Base-by-base conservation (phyloP, 116 monocot species). In the Dioscorea cayenensis region DNA sequence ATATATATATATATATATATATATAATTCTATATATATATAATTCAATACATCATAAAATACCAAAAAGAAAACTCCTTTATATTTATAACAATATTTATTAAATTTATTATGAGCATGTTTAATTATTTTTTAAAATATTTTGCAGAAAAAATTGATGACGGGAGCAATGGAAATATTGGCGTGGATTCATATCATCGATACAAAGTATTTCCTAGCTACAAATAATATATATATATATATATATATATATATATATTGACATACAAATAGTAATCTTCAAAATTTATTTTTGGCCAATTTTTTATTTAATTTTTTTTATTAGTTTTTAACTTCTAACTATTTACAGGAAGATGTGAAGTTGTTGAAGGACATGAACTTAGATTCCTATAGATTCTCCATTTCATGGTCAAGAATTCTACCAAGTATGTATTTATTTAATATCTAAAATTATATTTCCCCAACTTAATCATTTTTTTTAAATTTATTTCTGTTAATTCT, bases 341-440 rank as follows among this genome's bases (percentile, higher is more conserved):
- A 51, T 14, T 51, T 68, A 12, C 6, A 68, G 51, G 49, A 51
- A 28, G 51, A 51, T 20, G 25, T 68, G 9, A 49, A 51, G 5
- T 7, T 68, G 2, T 18, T 68, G 50, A 68, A 68, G 68, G 25
- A 68, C 25, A 51, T 51, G 38, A 20, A 20, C 66, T 8, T 43
- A 38, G 66, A 66, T 20, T 13, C 66, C 19, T 66, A 43, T 21
- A 49, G 68, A 6, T 68, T 68, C 68, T 68, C 68, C 38, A 68
- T 68, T 25, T 68, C 68, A 27, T 68, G 68, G 68, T 51, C 68
- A 27, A 49, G 51, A 5, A 68, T 68, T 5, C 14, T 68, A 16
- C 51, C 13, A 49, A 51, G 68, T 68, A 50, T 49, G 3, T 66
- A 18, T 37, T 20, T 21, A 43, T 67, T 35, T 22, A 22, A 25